Percentiles rank a stretch among this genome's conserved stretches.
Evolutionary conservation across 1,284 basidiomycete species (phyloP).

Genomic region (Puccinia polysora): DNA sequence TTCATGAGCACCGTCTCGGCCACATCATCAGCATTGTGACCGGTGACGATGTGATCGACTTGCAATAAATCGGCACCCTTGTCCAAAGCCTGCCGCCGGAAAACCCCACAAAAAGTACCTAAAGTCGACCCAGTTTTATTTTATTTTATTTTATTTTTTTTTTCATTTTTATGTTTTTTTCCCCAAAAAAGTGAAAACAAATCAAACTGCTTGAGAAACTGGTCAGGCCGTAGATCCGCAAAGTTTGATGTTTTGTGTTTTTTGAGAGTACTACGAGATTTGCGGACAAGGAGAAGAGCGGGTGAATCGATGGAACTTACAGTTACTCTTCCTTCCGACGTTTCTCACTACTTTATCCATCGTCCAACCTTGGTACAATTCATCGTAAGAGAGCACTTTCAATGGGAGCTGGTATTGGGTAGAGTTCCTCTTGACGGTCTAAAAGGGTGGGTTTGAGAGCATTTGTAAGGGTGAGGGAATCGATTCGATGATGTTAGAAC

Average conservation of each 20-base stretch:
- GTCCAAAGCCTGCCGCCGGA: constrained; percentile 90
- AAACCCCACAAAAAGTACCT: constrained; percentile 94
- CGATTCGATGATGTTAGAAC: background rate
- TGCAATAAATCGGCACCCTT: constrained; percentile 80
- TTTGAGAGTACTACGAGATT: background rate
- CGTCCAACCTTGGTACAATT: constrained; percentile 91
- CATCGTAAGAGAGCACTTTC: constrained; percentile 91
- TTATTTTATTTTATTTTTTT: too few relatives aligned
- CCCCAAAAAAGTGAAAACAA: too few relatives aligned
- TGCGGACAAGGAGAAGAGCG: background rate
- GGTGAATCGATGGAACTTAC: constrained; percentile 56
- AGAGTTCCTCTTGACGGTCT: constrained; percentile 98
- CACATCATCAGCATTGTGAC: constrained; percentile 98
- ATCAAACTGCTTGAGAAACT: too few relatives aligned
- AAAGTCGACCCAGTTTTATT: too few relatives aligned
- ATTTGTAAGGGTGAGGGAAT: background rate
- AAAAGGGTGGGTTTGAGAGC: constrained; percentile 8
- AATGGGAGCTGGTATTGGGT: constrained; percentile 90
- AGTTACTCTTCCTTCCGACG: constrained; percentile 96
- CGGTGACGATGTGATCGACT: constrained; percentile 97
- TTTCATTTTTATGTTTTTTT: too few relatives aligned
- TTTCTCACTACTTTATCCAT: constrained; percentile 95
- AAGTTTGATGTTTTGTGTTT: too few relatives aligned
- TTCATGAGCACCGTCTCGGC: constrained; percentile 99
- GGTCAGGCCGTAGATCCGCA: too few relatives aligned